These are phyloP conservation scores for Nicotiana knightiana DNA, from an alignment of 257 asterid species.

Conservation along the genomic window DNA sequence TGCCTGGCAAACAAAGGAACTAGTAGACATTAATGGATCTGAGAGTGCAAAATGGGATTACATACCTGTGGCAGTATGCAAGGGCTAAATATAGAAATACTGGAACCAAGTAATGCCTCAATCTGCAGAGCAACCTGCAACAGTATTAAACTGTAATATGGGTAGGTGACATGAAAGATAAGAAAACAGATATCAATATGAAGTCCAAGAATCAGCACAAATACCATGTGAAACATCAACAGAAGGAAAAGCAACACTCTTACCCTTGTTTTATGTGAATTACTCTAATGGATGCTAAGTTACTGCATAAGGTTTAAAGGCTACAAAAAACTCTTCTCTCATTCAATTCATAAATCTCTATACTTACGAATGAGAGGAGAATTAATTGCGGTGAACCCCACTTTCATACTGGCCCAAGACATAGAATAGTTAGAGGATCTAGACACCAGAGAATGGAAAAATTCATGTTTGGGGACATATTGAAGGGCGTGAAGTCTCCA, in stretches of 20 bases:
- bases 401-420: background rate
- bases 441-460: background rate
- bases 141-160: slow-evolving; percentile 3
- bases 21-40: background rate
- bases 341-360: background rate
- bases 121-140: slow-evolving; percentile 65
- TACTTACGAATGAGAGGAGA: background rate
- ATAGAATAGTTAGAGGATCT: background rate
- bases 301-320: background rate
- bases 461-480: background rate
- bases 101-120: slow-evolving; percentile 57
- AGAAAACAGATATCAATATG: background rate
- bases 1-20: background rate
- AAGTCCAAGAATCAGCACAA: background rate
- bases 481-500: background rate
- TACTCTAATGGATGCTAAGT: background rate
- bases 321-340: background rate
- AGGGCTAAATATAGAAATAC: slow-evolving; percentile 51
- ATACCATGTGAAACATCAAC: background rate
- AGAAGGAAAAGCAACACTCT: background rate
- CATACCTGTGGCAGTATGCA: slow-evolving; percentile 48
- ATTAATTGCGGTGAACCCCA: background rate
- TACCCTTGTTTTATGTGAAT: background rate
- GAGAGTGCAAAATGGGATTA: background rate
- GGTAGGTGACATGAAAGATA: background rate